phyloP scores from a whole-genome alignment of 129 eudicot species.

The Helianthus annuus region DNA sequence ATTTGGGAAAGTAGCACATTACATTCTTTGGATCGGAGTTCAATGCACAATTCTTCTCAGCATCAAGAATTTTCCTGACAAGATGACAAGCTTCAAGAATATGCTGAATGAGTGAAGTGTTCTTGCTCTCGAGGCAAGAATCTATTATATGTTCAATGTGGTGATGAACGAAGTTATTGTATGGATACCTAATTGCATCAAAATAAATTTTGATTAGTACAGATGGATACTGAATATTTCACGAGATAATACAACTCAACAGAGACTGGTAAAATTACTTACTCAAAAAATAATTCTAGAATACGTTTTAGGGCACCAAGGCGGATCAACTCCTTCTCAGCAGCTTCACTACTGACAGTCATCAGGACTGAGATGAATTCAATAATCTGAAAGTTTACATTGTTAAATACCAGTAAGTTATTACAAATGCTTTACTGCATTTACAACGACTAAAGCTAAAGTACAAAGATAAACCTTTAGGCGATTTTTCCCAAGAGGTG shows the following conservation, averaged over 20 bases:
- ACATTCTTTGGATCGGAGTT: conserved; percentile 61
- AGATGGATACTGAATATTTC: not conserved
- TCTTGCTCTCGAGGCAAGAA: conserved; percentile 87
- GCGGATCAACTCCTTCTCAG: conserved; percentile 82
- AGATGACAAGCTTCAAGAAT: conserved; percentile 79
- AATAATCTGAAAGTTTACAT: conserved; percentile 61
- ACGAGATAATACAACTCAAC: conserved; percentile 1
- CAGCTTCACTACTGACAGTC: conserved; percentile 83
- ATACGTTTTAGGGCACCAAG: conserved; percentile 83
- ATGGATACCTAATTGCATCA: conserved; percentile 71
- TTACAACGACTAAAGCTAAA: no score
- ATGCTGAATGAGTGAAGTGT: conserved; percentile 60
- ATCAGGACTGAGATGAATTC: conserved; percentile 92
- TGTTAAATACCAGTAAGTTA: conserved; percentile 22
- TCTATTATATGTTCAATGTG: conserved; percentile 74
- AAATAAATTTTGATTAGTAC: conserved; percentile 12
- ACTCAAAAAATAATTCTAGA: conserved; percentile 83
- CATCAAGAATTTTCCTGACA: conserved; percentile 74
- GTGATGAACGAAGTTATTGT: conserved; percentile 93
- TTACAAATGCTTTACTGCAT: no score
- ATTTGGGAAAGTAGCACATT: conserved; percentile 19
- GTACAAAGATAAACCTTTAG: conserved; percentile 61
- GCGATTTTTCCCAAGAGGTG: conserved; percentile 96
- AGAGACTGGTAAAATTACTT: conserved; percentile 32
- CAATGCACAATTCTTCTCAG: conserved; percentile 59